Percentiles rank a stretch among this genome's conserved stretches.
Conservation (phyloP, 2,329 filamentous ascomycete genomes). For the Truncatella angustata region DNA sequence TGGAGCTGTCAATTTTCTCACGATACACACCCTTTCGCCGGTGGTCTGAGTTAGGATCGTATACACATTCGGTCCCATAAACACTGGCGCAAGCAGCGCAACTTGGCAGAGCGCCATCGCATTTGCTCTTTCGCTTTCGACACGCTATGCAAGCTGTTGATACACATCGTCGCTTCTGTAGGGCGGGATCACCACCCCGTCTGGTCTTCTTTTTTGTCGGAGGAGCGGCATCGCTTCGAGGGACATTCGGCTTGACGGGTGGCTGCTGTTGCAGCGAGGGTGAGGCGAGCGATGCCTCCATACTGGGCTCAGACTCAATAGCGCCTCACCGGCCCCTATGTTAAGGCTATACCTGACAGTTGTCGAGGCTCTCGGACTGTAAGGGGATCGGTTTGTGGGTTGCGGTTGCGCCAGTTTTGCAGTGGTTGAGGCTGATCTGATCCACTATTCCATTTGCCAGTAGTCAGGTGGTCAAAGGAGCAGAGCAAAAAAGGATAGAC, state of each 20-base stretch:
- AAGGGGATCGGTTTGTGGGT: neutral
- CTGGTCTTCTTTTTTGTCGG: constrained; percentile 48
- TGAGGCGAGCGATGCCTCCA: neutral
- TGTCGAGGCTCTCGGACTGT: neutral
- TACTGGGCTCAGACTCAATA: neutral
- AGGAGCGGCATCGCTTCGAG: constrained; percentile 7
- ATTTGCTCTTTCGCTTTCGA: constrained; percentile 78
- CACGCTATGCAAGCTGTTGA: constrained; percentile 84
- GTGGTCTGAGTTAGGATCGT: constrained; percentile 95
- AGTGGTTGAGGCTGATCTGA: no score
- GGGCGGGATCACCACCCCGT: constrained; percentile 43
- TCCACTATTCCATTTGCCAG: no score
- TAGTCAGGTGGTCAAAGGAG: no score
- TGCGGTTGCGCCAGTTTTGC: neutral
- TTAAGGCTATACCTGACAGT: no score
- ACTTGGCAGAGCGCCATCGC: constrained; percentile 85
- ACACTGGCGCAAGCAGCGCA: constrained; percentile 96
- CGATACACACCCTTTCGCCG: constrained; percentile 96
- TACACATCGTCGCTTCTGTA: constrained; percentile 72
- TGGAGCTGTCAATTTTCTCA: constrained; percentile 85
- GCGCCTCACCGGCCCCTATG: neutral
- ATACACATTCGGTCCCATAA: constrained; percentile 86
- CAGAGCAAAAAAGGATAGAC: no score
- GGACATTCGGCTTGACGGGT: neutral
- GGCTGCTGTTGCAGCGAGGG: constrained; percentile 3